Conservation (phyloP, 2,329 filamentous ascomycete species). For the Clonostachys sp. region DNA sequence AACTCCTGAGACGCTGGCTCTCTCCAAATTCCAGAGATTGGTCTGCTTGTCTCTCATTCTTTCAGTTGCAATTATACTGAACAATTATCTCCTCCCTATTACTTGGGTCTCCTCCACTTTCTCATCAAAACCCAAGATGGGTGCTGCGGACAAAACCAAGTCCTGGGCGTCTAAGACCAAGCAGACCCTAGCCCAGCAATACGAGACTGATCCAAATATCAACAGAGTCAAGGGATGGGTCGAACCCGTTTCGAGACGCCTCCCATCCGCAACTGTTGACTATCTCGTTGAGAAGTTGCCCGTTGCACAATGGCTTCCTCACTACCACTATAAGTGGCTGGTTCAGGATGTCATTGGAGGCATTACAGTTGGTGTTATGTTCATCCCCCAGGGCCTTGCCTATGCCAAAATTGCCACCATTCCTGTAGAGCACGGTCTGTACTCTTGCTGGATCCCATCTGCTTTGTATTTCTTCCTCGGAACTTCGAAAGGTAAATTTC, state of each 20-base stretch:
- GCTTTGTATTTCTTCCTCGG: slow-evolving; percentile 56
- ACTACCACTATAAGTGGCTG: slow-evolving; percentile 57
- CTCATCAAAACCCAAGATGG: neutral
- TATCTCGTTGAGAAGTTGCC: slow-evolving; percentile 59
- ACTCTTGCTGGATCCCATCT: slow-evolving; percentile 55
- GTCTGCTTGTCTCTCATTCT: too few relatives aligned
- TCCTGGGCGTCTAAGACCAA: slow-evolving; percentile 7
- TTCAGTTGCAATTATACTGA: too few relatives aligned
- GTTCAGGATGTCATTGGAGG: slow-evolving; percentile 58
- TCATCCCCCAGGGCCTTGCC: slow-evolving; percentile 58
- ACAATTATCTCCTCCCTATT: too few relatives aligned
- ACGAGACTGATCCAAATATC: slow-evolving; percentile 16
- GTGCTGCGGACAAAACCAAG: neutral
- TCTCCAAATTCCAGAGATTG: too few relatives aligned
- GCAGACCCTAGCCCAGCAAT: slow-evolving; percentile 8
- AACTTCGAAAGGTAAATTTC: slow-evolving; percentile 48
- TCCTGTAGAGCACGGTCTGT: slow-evolving; percentile 54
- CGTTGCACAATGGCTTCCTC: slow-evolving; percentile 58
- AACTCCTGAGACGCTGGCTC: too few relatives aligned
- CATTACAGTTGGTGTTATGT: slow-evolving; percentile 53
- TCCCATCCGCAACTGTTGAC: slow-evolving; percentile 47
- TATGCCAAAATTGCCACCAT: slow-evolving; percentile 60
- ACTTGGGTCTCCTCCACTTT: too few relatives aligned
- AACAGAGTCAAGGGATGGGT: slow-evolving; percentile 15
- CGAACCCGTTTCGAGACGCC: slow-evolving; percentile 10